Base-by-base conservation (phyloP, 345 rosid species). In the Camelina sativa region DNA sequence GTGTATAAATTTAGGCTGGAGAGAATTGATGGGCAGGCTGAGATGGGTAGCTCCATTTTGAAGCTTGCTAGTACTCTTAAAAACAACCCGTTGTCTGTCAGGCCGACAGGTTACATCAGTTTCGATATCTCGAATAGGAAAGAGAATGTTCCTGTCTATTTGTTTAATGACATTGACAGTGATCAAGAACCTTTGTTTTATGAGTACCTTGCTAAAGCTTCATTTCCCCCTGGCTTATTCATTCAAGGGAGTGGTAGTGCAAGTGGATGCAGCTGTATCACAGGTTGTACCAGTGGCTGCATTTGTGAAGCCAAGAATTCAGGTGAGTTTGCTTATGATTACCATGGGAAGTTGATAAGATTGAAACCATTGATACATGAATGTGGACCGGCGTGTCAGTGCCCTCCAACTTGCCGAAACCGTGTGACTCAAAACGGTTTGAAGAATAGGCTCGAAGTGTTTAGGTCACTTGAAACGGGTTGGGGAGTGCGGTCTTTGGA, bases 401-500 rank as follows among this genome's bases (percentile, higher is more conserved):
- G 99, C 32, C 97, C 98, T 30, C 92, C 90, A 0, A 73, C 17
- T 64, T 95, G 99, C 55, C 79, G 91, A 40, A 95, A 90, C 67
- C 90, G 98, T 56, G 92, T 89, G 11, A 52, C 89, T 25, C 99
- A 92, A 68, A 84, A 72, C 61, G 99, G 99, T 65, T 54, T 87
- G 80, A 88, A 81, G 68, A 79, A 80, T 62, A 86, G 86, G 50
- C 76, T 92, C 70, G 99, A 95, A 76, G 89, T 95, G 66, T 95
- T 92, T 81, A 86, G 98, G 84, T 90, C 99, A 4, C 81, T 80
- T 59, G 91, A 90, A 82, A 91, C 97, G 0, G 96, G 98, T 17
- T 95, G 98, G 98, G 98, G 91, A 59, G 97, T 95, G 65, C 82
- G 99, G 79, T 86, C 90, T 68, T 79, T 95, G 80, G 94, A 95